Evolutionary conservation across 2,329 filamentous ascomycete species (phyloP).

Genomic region (Botrytis deweyae): DNA sequence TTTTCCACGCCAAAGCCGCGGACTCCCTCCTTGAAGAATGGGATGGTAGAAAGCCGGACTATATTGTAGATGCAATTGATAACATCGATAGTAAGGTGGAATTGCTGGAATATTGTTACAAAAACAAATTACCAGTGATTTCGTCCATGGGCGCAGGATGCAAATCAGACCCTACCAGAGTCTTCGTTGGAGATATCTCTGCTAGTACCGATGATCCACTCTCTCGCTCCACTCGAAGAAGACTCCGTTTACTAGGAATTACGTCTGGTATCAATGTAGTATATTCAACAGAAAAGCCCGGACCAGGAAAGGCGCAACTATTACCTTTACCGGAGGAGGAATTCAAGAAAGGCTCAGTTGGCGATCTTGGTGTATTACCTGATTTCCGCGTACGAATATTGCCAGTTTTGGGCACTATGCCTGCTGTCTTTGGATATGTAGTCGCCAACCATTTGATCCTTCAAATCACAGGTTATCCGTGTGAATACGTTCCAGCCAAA

Average conservation of each 20-base stretch:
- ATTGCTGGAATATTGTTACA: constrained; percentile 82
- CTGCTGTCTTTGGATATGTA: constrained; percentile 89
- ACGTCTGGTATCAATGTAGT: constrained; percentile 85
- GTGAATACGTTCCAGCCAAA: constrained; percentile 79
- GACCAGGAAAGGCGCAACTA: constrained; percentile 86
- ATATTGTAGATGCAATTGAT: constrained; percentile 95
- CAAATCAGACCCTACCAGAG: constrained; percentile 80
- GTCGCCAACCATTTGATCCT: constrained; percentile 92
- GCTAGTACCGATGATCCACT: constrained; percentile 84
- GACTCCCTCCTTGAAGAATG: constrained; percentile 66
- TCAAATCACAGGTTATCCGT: constrained; percentile 76
- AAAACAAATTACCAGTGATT: constrained; percentile 75
- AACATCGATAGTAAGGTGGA: constrained; percentile 97
- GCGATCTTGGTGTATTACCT: constrained; percentile 82
- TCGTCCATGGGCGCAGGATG: constrained; percentile 96
- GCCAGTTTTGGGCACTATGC: constrained; percentile 95
- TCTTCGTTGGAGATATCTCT: constrained; percentile 90
- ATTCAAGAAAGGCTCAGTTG: constrained; percentile 79
- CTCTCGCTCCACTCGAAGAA: constrained; percentile 77
- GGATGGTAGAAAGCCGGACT: constrained; percentile 70
- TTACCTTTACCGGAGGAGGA: constrained; percentile 86
- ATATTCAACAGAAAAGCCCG: constrained; percentile 87
- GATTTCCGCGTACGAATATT: constrained; percentile 95
- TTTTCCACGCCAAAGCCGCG: constrained; percentile 71
- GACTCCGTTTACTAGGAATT: constrained; percentile 71